Evolutionary conservation across 768 basidiomycete species (phyloP), one percentile per base, ranked within the genome.

Genomic region (Boletus fagicola): DNA sequence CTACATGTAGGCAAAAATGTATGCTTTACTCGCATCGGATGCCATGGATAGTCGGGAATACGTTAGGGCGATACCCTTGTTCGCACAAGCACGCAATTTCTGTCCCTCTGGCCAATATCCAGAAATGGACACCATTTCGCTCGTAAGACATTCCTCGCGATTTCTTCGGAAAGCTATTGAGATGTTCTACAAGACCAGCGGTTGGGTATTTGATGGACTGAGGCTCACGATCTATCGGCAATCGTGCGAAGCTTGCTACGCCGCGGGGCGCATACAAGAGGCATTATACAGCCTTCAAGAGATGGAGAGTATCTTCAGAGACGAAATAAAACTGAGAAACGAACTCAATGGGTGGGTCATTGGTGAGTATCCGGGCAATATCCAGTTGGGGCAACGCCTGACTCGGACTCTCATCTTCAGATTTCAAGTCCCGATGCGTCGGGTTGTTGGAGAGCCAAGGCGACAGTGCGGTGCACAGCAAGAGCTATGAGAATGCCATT

Each of bases 161-260:
- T 46, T n/a, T 45, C 8, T 9, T 3, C 1, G 9, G 28, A 31
- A 30, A 47, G 12, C n/a, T 51, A 42, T 10, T 8, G 11, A 42
- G 26, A 51, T 15, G n/a, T 10, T 15, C 4, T 40, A 4, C 43
- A 38, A 65, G 65, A 46, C 64, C 16, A 62, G 38, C 10, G 56
- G 65, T 20, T 66, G 65, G 65, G 35, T 30, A 12, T 64, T 66
- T 30, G 55, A 56, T 36, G 57, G 13, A 12, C 31, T 67, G 30
- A 54, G 46, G 42, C 43, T 59, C 35, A 5, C 43, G 12, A 47
- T 66, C 22, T 33, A 55, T 33, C 57, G 11, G 15, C 42, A 55
- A 28, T 49, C 31, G 35, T 65, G 59, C 31, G 56, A 64, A 13
- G 65, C 60, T 5, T 59, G 22, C 35, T 53, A 28, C 3, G 28